phyloP scores from a whole-genome alignment of 140 eudicot species.

The Oenanthe javanica region DNA sequence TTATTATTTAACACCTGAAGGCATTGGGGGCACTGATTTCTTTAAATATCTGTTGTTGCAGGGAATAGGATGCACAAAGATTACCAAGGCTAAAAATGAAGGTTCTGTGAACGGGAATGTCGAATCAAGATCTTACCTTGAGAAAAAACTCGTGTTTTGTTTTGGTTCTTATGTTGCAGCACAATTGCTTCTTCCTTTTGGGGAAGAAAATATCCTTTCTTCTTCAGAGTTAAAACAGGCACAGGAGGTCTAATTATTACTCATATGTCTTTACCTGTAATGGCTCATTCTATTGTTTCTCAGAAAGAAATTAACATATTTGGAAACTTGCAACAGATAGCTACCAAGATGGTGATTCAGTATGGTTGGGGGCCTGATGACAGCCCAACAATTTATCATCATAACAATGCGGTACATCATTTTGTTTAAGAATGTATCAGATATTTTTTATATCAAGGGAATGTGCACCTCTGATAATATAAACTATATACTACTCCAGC shows the following conservation, averaged over 20 bases:
- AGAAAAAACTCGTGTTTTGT: conserved; percentile 86
- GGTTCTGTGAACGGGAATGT: conserved; percentile 57
- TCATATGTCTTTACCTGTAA: conserved; percentile 1
- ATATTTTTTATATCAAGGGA: background rate
- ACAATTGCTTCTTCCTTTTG: conserved; percentile 82
- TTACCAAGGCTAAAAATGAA: conserved; percentile 58
- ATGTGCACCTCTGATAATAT: background rate
- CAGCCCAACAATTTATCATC: conserved; percentile 65
- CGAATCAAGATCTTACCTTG: conserved; percentile 83
- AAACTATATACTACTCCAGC: background rate
- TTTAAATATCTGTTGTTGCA: conserved; percentile 22
- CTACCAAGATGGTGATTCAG: conserved; percentile 89
- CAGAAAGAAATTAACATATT: background rate
- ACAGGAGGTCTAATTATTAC: conserved; percentile 57
- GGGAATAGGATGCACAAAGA: conserved; percentile 95
- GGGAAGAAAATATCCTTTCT: conserved; percentile 91
- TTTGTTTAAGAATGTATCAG: background rate
- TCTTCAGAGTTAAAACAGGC: conserved; percentile 72
- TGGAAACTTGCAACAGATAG: conserved; percentile 53
- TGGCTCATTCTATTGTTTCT: conserved; percentile 2
- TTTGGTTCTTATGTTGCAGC: conserved; percentile 89
- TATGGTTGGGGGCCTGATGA: conserved; percentile 96
- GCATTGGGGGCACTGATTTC: background rate
- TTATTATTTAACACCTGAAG: background rate
- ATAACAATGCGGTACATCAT: conserved; percentile 69